These are phyloP conservation scores for Boeremia lycopersici DNA, from an alignment of 2,329 filamentous ascomycete genomes.

Conservation along the genomic window DNA sequence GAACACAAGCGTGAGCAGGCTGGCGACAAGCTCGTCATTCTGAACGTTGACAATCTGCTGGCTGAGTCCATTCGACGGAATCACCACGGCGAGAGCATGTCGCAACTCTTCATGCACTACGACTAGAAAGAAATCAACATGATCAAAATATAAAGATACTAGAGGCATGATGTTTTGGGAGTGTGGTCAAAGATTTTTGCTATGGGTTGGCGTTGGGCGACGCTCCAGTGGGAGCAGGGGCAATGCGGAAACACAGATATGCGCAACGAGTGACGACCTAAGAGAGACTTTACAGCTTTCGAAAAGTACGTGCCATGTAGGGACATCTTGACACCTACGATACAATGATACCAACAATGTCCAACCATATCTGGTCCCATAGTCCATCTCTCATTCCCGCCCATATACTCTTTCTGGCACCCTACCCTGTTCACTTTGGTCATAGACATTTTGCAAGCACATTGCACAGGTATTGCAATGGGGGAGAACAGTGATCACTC, in stretches of 20 bases:
- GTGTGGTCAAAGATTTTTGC: not conserved
- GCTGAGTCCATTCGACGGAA: slow-evolving; percentile 94
- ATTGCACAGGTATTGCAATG: too few species aligned
- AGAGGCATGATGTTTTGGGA: not conserved
- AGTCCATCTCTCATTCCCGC: too few species aligned
- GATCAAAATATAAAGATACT: too few species aligned
- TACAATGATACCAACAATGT: slow-evolving; percentile 8
- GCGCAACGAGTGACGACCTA: not conserved
- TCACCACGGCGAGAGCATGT: slow-evolving; percentile 89
- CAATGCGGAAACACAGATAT: not conserved
- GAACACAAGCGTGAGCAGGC: slow-evolving; percentile 72
- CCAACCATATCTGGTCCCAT: not conserved
- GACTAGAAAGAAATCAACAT: slow-evolving; percentile 27
- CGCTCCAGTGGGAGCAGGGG: not conserved
- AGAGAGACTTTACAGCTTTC: not conserved
- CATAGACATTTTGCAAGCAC: too few species aligned
- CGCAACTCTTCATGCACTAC: slow-evolving; percentile 56
- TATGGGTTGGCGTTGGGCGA: not conserved
- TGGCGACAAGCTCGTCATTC: slow-evolving; percentile 78
- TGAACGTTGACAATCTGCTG: slow-evolving; percentile 86
- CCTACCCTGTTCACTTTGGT: too few species aligned
- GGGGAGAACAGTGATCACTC: too few species aligned
- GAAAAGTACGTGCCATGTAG: not conserved
- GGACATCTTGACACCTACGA: slow-evolving; percentile 1
- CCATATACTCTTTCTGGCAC: too few species aligned